These are phyloP conservation scores for Penicillium concentricum DNA, from an alignment of 2,329 filamentous ascomycete genomes.

Conservation along the genomic window DNA sequence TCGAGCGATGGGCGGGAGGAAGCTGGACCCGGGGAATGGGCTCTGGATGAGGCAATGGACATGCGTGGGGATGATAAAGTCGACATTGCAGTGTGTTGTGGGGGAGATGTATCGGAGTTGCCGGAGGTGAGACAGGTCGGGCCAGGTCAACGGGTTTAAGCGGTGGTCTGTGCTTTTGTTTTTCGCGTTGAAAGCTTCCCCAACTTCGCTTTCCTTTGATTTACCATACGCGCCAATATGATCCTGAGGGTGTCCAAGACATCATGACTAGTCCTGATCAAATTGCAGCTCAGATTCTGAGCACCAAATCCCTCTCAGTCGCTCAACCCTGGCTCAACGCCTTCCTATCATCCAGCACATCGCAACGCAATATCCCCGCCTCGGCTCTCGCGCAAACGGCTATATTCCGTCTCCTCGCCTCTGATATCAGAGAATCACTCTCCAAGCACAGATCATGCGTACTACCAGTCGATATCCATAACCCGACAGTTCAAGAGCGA, in stretches of 20 bases:
- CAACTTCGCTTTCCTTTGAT: not conserved
- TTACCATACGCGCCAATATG: not conserved
- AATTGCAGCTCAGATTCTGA: constrained; percentile 55
- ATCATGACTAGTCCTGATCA: constrained; percentile 33
- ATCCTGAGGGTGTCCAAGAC: too few species aligned
- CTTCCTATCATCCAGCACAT: constrained; percentile 58
- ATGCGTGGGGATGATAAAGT: constrained; percentile 60
- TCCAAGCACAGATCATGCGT: constrained; percentile 43
- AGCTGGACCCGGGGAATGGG: constrained; percentile 61
- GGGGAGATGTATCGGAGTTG: not conserved
- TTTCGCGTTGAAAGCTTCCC: constrained; percentile 11
- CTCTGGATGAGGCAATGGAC: constrained; percentile 57
- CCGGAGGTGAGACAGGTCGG: constrained; percentile 6
- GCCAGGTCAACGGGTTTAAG: constrained; percentile 22
- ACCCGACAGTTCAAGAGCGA: constrained; percentile 55
- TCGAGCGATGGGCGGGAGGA: constrained; percentile 75
- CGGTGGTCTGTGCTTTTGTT: constrained; percentile 28
- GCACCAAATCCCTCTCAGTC: constrained; percentile 55
- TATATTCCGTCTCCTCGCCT: constrained; percentile 73
- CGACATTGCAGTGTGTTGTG: constrained; percentile 47
- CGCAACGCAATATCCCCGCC: constrained; percentile 58
- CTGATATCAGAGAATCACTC: constrained; percentile 69
- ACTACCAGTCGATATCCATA: constrained; percentile 60
- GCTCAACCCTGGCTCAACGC: constrained; percentile 62
- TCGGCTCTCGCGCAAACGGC: constrained; percentile 75